Evolutionary conservation across 2,329 filamentous ascomycete species (phyloP).

Genomic region (Aspergillus japonicus): DNA sequence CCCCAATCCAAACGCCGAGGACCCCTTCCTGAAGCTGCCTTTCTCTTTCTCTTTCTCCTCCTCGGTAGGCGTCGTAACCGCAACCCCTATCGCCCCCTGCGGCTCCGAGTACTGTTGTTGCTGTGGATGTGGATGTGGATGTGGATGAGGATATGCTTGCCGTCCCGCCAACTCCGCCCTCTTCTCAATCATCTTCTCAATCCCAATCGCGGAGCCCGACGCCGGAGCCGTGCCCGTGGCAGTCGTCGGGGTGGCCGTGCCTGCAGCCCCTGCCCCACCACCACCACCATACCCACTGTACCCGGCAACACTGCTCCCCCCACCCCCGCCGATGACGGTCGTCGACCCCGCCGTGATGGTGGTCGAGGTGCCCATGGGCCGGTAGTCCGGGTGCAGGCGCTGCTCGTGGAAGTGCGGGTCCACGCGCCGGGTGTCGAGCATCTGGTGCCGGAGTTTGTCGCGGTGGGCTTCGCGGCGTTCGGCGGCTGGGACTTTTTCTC

Average conservation of each 20-base stretch:
- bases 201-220: neutral
- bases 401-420: neutral
- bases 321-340: slow-evolving; percentile 8
- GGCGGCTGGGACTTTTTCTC: too few species aligned
- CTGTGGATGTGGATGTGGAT: too few species aligned
- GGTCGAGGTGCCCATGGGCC: neutral
- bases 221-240: neutral
- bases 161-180: too few species aligned
- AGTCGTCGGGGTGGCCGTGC: neutral
- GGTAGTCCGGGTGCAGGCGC: neutral
- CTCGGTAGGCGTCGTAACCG: too few species aligned
- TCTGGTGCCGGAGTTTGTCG: slow-evolving; percentile 7
- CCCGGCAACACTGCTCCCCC: neutral
- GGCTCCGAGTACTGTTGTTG: too few species aligned
- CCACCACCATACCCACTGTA: neutral
- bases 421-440: slow-evolving; percentile 16
- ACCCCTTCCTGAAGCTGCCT: neutral
- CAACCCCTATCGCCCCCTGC: too few species aligned
- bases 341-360: slow-evolving; percentile 21
- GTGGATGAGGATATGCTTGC: too few species aligned
- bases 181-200: neutral
- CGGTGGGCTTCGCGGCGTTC: slow-evolving; percentile 33
- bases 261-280: neutral
- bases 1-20: neutral
- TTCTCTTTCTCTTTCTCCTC: neutral